These are phyloP conservation scores for Fragilaria radians DNA, from an alignment of 108 stramenopile species.

Conservation along the genomic window DNA sequence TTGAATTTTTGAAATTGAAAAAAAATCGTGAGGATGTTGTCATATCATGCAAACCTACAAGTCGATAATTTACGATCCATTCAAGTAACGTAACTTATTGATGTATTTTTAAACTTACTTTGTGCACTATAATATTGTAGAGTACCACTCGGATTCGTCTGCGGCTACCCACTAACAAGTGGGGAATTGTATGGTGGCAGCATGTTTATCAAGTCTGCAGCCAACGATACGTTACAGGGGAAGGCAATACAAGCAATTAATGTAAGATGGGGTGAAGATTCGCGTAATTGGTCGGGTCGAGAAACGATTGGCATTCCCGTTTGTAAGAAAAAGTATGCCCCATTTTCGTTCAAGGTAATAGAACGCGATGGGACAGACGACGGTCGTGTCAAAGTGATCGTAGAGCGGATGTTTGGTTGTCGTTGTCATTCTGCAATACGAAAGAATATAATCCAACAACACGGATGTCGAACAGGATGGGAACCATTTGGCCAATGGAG, in stretches of 20 bases:
- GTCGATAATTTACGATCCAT: too few species aligned
- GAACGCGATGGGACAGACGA: conserved; percentile 6
- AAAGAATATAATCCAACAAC: conserved; percentile 45
- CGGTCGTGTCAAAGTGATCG: conserved; percentile 24
- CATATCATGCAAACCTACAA: too few species aligned
- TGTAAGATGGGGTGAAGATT: conserved; percentile 61
- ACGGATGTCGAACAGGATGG: conserved; percentile 75
- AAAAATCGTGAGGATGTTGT: too few species aligned
- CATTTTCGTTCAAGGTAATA: conserved; percentile 53
- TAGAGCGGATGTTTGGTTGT: conserved; percentile 82
- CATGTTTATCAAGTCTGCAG: conserved; percentile 79
- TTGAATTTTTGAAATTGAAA: not conserved
- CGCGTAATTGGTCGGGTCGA: conserved; percentile 37
- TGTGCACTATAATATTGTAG: conserved; percentile 30
- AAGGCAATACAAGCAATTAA: conserved; percentile 77
- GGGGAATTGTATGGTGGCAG: conserved; percentile 82
- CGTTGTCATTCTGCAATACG: conserved; percentile 52
- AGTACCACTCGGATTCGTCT: conserved; percentile 88
- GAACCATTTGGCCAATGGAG: conserved; percentile 87
- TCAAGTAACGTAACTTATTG: too few species aligned
- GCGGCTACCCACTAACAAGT: conserved; percentile 69
- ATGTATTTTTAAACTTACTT: too few species aligned
- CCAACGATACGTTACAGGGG: conserved; percentile 71
- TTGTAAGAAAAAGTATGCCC: conserved; percentile 86
- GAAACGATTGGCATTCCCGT: conserved; percentile 79